Base-by-base conservation (phyloP, 768 basidiomycete species). In the Tricholoma furcatifolium region DNA sequence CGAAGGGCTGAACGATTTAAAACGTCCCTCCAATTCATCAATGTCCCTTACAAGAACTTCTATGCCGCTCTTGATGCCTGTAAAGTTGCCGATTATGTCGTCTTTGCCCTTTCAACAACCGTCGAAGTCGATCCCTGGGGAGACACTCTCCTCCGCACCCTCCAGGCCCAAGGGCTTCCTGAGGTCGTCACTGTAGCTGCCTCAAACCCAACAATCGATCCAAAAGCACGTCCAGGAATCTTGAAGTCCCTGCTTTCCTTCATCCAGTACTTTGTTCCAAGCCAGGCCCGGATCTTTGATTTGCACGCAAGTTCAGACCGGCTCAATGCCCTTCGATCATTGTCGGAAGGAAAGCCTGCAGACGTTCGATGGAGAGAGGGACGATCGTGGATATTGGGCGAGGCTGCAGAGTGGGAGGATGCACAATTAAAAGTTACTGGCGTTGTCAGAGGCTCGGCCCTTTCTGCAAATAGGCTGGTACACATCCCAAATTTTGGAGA, bases 241-340 rank as follows among this genome's bases (percentile, higher is more conserved):
- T 71, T 92, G 50, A 94, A 92, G 71, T 97, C 93, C 1, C 77
- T 98, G 4, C 79, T 96, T 8, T 97, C 94, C 9, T 99, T 98
- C 75, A 85, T 95, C 52, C 87, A 87, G 58, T 98, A 98, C 71
- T 99, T 98, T 68, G 90, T 91, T 54, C 96, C 96, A 2, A 76
- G 80, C 20, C 88, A 94, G 62, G 72, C 78, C 7, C 79, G 86
- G 31, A 77, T 98, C 0, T 89, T 85, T 62, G 92, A 94, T 69
- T 69, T 93, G 42, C 76, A 83, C 49, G 67, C 70, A 1, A 61
- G 76, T 20, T 75, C 87, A 4, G 93, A 96, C 61, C 72, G 80
- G 9, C 66, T 90, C 14, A 91, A 82, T 57, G 83, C 89, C 1
- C 61, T 94, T 34, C 80, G 96, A 30, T 76, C 85, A 7, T 64